Conservation (phyloP, 2,329 filamentous ascomycete species). For the Xylariaceae sp. region DNA sequence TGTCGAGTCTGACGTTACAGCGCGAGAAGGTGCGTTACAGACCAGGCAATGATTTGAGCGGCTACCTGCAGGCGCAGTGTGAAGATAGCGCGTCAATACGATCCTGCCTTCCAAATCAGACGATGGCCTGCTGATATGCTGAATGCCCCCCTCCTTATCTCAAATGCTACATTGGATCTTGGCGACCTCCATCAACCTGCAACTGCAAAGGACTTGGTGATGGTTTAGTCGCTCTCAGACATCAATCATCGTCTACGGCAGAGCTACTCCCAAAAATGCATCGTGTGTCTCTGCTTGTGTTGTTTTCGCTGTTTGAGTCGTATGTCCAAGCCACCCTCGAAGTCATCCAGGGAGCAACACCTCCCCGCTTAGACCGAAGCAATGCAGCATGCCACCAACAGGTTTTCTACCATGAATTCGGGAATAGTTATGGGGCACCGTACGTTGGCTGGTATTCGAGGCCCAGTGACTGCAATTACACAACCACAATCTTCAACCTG, state of each 20-base stretch:
- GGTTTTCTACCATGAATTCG: slow-evolving; percentile 24
- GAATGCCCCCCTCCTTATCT: too few relatives aligned
- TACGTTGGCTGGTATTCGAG: slow-evolving; percentile 25
- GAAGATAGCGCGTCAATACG: too few relatives aligned
- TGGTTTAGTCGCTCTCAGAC: too few relatives aligned
- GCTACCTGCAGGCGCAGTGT: too few relatives aligned
- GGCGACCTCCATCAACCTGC: too few relatives aligned
- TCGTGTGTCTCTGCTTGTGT: neutral
- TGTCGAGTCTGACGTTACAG: too few relatives aligned
- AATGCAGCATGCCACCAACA: slow-evolving; percentile 20
- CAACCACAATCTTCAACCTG: slow-evolving; percentile 48
- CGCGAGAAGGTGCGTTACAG: too few relatives aligned
- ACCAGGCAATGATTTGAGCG: too few relatives aligned
- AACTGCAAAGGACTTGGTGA: too few relatives aligned
- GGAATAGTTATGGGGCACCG: slow-evolving; percentile 27
- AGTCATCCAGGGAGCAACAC: slow-evolving; percentile 27
- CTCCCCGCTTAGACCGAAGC: slow-evolving; percentile 20
- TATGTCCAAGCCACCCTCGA: slow-evolving; percentile 12
- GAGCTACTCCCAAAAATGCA: slow-evolving; percentile 1
- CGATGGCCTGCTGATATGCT: too few relatives aligned
- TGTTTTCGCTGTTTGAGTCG: neutral
- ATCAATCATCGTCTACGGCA: neutral
- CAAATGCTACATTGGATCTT: too few relatives aligned
- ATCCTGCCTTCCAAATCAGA: too few relatives aligned
- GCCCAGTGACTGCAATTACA: slow-evolving; percentile 26